A percentile compares a stretch with the other conserved stretches of the same genome.
These are phyloP conservation scores for Edaphochlamys debaryana DNA, from an alignment of 139 green algal genomes.

Conservation along the genomic window DNA sequence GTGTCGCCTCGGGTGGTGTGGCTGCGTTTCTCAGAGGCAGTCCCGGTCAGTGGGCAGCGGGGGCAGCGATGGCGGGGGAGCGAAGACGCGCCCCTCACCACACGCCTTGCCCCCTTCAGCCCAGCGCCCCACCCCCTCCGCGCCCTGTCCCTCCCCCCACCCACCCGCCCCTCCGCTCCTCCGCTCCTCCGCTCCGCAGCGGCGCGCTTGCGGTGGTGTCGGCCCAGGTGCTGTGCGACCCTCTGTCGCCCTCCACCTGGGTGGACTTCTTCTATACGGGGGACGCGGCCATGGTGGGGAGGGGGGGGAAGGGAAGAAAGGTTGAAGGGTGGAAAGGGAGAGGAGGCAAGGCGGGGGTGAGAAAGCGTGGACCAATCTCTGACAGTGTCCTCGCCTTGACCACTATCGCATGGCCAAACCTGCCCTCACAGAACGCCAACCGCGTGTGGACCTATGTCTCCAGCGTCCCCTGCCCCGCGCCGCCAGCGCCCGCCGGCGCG, in stretches of 20 bases:
- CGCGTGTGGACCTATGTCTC: not conserved
- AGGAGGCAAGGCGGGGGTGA: not conserved
- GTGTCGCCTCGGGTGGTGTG: too few species aligned
- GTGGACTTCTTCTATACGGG: conserved; percentile 29
- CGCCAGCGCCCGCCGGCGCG: not conserved
- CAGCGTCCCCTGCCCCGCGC: not conserved
- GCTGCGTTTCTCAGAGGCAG: too few species aligned
- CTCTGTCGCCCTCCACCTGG: not conserved
- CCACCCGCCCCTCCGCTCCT: not conserved
- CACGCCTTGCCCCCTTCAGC: too few species aligned
- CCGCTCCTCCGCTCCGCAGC: not conserved
- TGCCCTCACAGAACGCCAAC: not conserved
- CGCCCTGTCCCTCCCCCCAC: too few species aligned
- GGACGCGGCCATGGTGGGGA: not conserved
- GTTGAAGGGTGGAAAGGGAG: not conserved
- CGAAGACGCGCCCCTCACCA: too few species aligned
- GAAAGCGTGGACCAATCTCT: not conserved
- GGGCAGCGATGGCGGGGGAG: too few species aligned
- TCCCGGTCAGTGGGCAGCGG: too few species aligned
- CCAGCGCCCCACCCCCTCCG: too few species aligned
- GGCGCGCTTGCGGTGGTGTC: not conserved
- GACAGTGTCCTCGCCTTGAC: not conserved
- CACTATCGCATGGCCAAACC: not conserved
- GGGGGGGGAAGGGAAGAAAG: too few species aligned
- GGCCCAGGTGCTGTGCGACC: not conserved